phyloP scores from a whole-genome alignment of 2,329 filamentous ascomycete genomes.

The Penicillium sp. region DNA sequence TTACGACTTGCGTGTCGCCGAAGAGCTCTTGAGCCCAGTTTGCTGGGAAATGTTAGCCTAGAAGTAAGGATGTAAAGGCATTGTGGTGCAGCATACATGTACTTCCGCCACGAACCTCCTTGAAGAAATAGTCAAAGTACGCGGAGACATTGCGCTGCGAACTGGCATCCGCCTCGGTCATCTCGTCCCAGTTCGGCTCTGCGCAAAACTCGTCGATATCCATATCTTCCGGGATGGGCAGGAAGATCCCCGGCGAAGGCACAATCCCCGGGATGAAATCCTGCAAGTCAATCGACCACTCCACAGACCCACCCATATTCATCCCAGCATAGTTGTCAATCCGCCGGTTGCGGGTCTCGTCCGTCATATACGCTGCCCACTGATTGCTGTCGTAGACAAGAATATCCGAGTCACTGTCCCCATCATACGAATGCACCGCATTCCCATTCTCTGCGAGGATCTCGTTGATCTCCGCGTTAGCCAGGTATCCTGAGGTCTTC shows the following conservation, averaged over 20 bases:
- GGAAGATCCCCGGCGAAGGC: background rate
- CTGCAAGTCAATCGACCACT: conserved; percentile 8
- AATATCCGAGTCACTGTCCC: conserved; percentile 2
- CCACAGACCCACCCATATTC: background rate
- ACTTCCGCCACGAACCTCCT: background rate
- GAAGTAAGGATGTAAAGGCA: too few relatives aligned
- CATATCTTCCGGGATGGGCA: background rate
- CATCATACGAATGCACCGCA: conserved; percentile 8
- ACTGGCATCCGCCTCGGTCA: background rate
- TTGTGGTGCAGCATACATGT: background rate
- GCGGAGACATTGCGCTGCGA: background rate
- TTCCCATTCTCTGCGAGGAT: conserved; percentile 2
- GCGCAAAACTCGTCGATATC: conserved; percentile 1
- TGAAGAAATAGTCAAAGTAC: conserved; percentile 3
- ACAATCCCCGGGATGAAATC: background rate
- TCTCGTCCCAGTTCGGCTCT: background rate
- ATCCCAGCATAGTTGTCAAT: background rate
- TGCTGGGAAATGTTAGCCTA: too few relatives aligned
- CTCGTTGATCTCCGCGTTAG: conserved; percentile 15
- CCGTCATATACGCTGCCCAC: conserved; percentile 15
- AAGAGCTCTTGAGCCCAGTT: background rate
- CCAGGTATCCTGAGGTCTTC: conserved; percentile 11
- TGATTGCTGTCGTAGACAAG: conserved; percentile 11
- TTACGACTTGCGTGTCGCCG: background rate
- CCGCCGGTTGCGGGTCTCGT: background rate